Evolutionary conservation across 169 alveolate genomes (phyloP).

Genomic region (Perkinsus olseni): DNA sequence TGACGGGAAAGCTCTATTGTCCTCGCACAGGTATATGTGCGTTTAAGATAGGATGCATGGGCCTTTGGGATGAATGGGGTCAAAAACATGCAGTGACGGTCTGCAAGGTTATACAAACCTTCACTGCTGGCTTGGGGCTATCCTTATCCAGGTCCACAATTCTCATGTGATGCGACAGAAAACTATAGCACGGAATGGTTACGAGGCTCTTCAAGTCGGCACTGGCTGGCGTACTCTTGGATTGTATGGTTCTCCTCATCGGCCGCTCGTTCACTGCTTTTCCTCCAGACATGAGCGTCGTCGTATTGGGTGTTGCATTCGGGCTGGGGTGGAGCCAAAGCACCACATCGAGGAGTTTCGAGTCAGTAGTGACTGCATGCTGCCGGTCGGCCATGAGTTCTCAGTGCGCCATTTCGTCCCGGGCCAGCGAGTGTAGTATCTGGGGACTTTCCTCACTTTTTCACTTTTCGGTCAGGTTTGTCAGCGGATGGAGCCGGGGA

Average conservation of each 20-base stretch:
- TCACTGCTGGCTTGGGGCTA: background rate
- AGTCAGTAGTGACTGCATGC: constrained; percentile 68
- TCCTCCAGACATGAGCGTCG: constrained; percentile 12
- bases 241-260: background rate
- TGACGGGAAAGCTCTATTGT: background rate
- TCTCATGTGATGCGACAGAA: constrained; percentile 61
- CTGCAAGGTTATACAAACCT: constrained; percentile 12
- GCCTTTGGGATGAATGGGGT: constrained; percentile 80
- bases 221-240: constrained; percentile 33
- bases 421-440: constrained; percentile 57
- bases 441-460: background rate
- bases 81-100: constrained; percentile 69
- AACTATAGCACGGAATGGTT: constrained; percentile 63
- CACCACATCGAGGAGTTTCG: constrained; percentile 61
- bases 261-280: background rate
- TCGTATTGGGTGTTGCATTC: background rate
- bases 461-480: constrained; percentile 22
- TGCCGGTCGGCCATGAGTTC: constrained; percentile 67
- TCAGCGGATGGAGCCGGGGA: constrained; percentile 62
- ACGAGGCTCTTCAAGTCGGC: constrained; percentile 71
- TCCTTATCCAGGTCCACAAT: constrained; percentile 45
- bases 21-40: constrained; percentile 51
- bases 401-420: constrained; percentile 71
- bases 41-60: constrained; percentile 70
- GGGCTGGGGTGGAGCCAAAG: constrained; percentile 44